These are phyloP conservation scores for Epichloe gansuensis DNA, from an alignment of 2,329 filamentous ascomycete genomes.

Conservation along the genomic window DNA sequence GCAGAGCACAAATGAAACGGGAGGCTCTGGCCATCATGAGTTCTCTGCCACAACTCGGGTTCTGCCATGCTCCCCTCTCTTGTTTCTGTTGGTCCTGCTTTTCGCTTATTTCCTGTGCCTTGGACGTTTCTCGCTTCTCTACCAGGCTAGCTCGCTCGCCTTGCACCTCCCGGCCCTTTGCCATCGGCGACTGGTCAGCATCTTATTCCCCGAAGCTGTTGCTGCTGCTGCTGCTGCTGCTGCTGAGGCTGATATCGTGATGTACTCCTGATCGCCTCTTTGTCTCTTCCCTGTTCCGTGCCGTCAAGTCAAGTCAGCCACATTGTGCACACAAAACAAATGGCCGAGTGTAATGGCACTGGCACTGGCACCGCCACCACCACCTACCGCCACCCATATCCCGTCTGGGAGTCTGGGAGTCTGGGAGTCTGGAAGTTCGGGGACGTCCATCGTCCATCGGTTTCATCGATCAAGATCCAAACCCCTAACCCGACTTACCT, in stretches of 20 bases:
- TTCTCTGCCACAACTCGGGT: background rate
- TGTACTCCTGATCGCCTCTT: background rate
- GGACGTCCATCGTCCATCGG: background rate
- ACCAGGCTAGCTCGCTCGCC: too few species aligned
- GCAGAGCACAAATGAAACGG: conserved; percentile 2
- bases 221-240: too few species aligned
- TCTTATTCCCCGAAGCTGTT: too few species aligned
- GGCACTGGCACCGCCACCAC: too few species aligned
- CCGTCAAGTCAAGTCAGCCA: background rate
- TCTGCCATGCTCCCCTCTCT: background rate
- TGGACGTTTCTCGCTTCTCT: too few species aligned
- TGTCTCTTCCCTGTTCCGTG: background rate
- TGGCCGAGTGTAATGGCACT: background rate
- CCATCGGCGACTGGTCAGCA: too few species aligned
- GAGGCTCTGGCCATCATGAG: conserved; percentile 2
- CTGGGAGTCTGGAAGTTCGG: too few species aligned
- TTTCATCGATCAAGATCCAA: background rate
- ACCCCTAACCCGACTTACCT: background rate
- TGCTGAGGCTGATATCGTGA: too few species aligned
- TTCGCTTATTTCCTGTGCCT: background rate
- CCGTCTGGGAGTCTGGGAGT: too few species aligned
- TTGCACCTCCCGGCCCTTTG: too few species aligned
- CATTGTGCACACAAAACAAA: background rate
- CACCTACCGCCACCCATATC: too few species aligned
- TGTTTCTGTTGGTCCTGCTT: background rate